Percentiles rank a stretch among this genome's conserved stretches.
These are phyloP conservation scores for Usnea hakonensis DNA, from an alignment of 495 filamentous ascomycete genomes.

Conservation along the genomic window DNA sequence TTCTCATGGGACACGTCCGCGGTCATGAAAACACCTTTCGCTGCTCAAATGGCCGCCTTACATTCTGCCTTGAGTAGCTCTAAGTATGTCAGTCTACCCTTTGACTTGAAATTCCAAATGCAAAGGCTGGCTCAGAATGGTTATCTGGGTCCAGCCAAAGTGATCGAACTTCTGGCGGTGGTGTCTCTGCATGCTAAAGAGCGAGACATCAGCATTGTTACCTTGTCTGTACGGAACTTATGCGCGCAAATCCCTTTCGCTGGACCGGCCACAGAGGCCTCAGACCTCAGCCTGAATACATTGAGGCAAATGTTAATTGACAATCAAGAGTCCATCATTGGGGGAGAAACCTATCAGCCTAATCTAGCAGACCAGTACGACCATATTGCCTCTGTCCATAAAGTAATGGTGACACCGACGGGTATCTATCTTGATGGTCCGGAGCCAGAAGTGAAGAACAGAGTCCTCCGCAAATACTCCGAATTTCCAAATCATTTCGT, in stretches of 20 bases:
- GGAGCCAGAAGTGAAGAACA: slow-evolving; percentile 60
- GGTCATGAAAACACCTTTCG: slow-evolving; percentile 11
- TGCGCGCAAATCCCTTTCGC: slow-evolving; percentile 42
- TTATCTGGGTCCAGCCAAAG: slow-evolving; percentile 27
- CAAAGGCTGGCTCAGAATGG: slow-evolving; percentile 34
- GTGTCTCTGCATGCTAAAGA: slow-evolving; percentile 3
- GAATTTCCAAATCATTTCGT: slow-evolving; percentile 58
- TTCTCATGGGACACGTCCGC: slow-evolving; percentile 20
- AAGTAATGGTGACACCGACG: slow-evolving; percentile 60
- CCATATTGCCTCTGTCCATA: slow-evolving; percentile 29
- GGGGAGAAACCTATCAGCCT: slow-evolving; percentile 24
- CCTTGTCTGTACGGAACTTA: slow-evolving; percentile 42
- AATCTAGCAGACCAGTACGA: slow-evolving; percentile 23
- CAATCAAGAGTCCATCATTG: slow-evolving; percentile 32
- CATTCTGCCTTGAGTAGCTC: slow-evolving; percentile 19
- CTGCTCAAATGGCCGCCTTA: slow-evolving; percentile 18
- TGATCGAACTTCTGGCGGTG: slow-evolving; percentile 18
- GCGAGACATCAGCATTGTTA: slow-evolving; percentile 9
- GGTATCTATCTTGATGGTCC: slow-evolving; percentile 63
- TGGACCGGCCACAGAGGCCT: slow-evolving; percentile 39
- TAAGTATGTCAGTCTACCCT: slow-evolving; percentile 27
- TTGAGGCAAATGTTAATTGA: slow-evolving; percentile 39
- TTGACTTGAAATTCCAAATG: slow-evolving; percentile 34
- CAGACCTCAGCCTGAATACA: slow-evolving; percentile 33
- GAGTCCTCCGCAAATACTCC: slow-evolving; percentile 63